Evolutionary conservation across 2,329 filamentous ascomycete genomes (phyloP), one percentile per base, ranked within the genome.

Genomic region (Lasiodiplodia gonubiensis): DNA sequence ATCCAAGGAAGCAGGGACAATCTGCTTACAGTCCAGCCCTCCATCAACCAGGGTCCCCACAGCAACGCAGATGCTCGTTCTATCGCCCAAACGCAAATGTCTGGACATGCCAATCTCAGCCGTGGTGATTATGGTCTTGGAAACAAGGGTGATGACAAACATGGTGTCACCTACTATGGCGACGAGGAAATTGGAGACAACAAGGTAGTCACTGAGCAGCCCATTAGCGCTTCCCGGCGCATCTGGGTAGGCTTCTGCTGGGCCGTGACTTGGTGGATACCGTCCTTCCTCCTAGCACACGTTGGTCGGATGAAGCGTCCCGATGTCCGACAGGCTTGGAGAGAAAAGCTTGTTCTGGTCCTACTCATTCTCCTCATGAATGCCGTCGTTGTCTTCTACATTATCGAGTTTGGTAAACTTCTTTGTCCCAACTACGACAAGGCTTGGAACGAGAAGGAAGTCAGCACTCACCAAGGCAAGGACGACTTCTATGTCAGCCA

Each of bases 311-410:
- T 99, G 95, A 96, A 97, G 81, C 90, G 95, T 66, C 95, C 94
- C 1, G 95, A 99, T 80, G 93, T 99, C 10, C 92, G 95, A 30
- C 92, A 97, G 88, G 95, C 95, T 0, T 99, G 95, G 95, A 88
- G 95, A 79, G 95, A 99, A 76, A 99, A 99, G 80, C 63, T 99
- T 12, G 90, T 95, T 0, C 83, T 99, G 12, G 89, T 94, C 55
- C 83, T 92, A 68, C 74, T 97, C 64, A 98, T 99, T 72, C 77
- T 92, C 35, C 73, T 99, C 14, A 80, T 97, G 71, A 99, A 99
- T 79, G 93, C 77, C 48, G 75, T 87, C 33, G 87, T 99, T 69
- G 85, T 97, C 68, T 99, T 99, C 81, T 97, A 93, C 86, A 97
- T 99, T 73, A 86, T 97, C 70, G 88, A 82, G 48, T 95, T 99